Evolutionary conservation across 2,329 filamentous ascomycete species (phyloP).

Genomic region (Exophiala spinifera): DNA sequence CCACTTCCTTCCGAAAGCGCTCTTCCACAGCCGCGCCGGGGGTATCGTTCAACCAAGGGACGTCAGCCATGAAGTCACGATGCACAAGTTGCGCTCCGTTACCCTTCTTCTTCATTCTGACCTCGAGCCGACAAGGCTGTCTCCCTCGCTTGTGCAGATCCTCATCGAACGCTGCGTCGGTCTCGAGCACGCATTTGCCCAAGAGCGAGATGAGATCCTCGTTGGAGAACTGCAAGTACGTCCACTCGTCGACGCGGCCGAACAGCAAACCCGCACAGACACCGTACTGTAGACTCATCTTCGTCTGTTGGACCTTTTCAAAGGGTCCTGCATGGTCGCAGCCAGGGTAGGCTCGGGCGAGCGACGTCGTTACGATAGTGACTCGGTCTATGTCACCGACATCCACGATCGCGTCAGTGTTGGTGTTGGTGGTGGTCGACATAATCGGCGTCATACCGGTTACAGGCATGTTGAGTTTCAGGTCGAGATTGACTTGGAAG

Average conservation of each 20-base stretch:
- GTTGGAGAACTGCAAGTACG: constrained; percentile 2
- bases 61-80: constrained; percentile 4
- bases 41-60: constrained; percentile 6
- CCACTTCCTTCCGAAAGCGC: constrained; percentile 6
- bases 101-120: constrained; percentile 4
- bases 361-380: constrained; percentile 7
- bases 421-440: no score
- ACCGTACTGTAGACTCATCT: constrained; percentile 16
- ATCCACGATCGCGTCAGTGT: no score
- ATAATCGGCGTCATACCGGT: no score
- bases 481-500: no score
- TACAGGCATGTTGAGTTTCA: no score
- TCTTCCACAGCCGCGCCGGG: constrained; percentile 8
- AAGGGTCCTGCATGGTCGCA: constrained; percentile 13
- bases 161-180: not conserved
- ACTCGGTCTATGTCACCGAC: not conserved
- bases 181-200: constrained; percentile 1
- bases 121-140: constrained; percentile 8
- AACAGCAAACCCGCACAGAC: constrained; percentile 9
- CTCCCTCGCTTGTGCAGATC: not conserved
- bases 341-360: constrained; percentile 14
- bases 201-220: not conserved
- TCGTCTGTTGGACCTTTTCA: constrained; percentile 9
- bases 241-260: constrained; percentile 1
- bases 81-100: no score